phyloP scores from a whole-genome alignment of 225 moss, liverwort and hornwort species.

The Pseudisothecium myosuroides region DNA sequence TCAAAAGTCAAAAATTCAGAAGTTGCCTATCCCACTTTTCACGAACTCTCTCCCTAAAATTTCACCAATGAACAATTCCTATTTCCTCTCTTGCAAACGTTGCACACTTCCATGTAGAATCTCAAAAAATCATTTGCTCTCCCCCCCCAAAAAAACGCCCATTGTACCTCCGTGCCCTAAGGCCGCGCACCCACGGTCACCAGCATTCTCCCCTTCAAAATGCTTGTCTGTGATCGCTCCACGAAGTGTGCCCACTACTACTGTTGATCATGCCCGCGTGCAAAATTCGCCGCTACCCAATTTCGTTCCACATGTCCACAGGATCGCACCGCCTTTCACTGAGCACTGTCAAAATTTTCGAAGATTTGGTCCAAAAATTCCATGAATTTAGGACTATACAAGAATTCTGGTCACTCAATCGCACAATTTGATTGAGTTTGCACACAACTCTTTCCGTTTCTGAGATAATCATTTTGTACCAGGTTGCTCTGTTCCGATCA shows the following conservation, averaged over 20 bases:
- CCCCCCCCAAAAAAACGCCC: background rate
- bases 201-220: background rate
- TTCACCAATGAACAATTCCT: rapidly evolving
- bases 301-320: background rate
- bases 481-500: background rate
- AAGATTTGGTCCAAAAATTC: background rate
- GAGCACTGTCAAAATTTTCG: background rate
- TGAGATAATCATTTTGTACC: background rate
- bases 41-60: no score
- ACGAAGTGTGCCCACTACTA: background rate
- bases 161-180: background rate
- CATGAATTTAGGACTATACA: no score
- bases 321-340: background rate
- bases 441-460: background rate
- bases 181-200: background rate
- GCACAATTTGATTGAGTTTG: background rate
- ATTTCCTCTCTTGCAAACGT: background rate
- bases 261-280: background rate
- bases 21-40: rapidly evolving
- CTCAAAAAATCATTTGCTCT: rapidly evolving
- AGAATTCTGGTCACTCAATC: background rate
- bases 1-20: rapidly evolving
- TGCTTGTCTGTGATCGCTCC: background rate
- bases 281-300: background rate
- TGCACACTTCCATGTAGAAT: background rate